phyloP scores from a whole-genome alignment of 2,329 filamentous ascomycete genomes.

The Ciborinia camelliae region DNA sequence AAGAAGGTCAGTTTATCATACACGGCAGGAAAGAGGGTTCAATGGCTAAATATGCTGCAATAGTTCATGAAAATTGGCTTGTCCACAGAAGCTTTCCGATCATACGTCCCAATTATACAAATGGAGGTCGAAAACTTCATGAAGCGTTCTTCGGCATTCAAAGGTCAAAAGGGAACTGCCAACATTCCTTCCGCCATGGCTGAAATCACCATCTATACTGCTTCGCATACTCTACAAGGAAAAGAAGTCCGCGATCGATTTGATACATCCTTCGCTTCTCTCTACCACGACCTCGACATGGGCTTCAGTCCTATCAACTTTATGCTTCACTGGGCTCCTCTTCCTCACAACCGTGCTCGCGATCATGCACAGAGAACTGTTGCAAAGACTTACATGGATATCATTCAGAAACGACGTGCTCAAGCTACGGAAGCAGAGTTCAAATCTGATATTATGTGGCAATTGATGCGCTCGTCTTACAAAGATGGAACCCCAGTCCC shows the following conservation, averaged over 20 bases:
- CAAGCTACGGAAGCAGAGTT: conserved; percentile 50
- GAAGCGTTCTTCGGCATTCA: conserved; percentile 63
- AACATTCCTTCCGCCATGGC: conserved; percentile 75
- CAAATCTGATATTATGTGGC: conserved; percentile 80
- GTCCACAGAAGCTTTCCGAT: conserved; percentile 68
- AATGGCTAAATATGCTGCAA: conserved; percentile 24
- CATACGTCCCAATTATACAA: conserved; percentile 76
- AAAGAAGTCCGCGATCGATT: conserved; percentile 78
- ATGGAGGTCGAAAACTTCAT: conserved; percentile 71
- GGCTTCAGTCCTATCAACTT: conserved; percentile 89
- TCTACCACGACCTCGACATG: conserved; percentile 88
- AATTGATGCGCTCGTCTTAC: conserved; percentile 80
- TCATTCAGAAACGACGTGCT: conserved; percentile 65
- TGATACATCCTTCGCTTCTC: conserved; percentile 72
- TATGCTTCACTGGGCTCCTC: conserved; percentile 80
- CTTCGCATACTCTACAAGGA: conserved; percentile 80
- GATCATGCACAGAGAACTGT: conserved; percentile 78
- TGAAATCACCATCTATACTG: conserved; percentile 87
- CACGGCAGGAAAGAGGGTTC: conserved; percentile 4
- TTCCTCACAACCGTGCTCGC: conserved; percentile 82
- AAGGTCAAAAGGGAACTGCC: conserved; percentile 63
- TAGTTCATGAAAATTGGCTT: conserved; percentile 80
- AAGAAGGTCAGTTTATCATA: conserved; percentile 64
- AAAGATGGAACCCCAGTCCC: conserved; percentile 78
- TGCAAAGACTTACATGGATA: conserved; percentile 76